Evolutionary conservation across 345 rosid species (phyloP).

Genomic region (Bruguiera sexangula): DNA sequence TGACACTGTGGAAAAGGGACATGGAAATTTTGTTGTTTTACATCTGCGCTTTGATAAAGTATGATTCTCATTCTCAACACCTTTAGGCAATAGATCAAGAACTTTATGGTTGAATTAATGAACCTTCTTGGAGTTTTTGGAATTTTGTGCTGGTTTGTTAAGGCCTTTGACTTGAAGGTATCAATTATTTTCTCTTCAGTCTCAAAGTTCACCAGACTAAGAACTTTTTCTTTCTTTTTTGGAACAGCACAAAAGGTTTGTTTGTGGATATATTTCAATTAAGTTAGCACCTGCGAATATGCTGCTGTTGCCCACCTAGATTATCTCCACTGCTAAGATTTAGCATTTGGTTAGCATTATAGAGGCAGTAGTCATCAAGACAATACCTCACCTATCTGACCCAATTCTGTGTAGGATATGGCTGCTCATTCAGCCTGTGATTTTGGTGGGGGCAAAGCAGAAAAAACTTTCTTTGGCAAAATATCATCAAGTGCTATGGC

Average conservation of each 20-base stretch:
- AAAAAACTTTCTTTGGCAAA: conserved; percentile 75
- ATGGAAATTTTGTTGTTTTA: conserved; percentile 73
- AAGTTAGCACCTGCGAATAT: too few species aligned
- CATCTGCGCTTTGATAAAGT: conserved; percentile 99
- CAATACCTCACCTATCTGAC: background rate
- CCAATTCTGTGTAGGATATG: conserved; percentile 61
- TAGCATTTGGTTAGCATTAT: background rate
- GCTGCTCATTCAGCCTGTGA: conserved; percentile 98
- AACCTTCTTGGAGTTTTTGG: background rate
- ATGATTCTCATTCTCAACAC: conserved; percentile 13
- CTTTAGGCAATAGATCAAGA: conserved; percentile 3
- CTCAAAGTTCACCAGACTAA: background rate
- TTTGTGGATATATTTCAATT: background rate
- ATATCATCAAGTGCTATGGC: conserved; percentile 85
- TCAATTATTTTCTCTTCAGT: background rate
- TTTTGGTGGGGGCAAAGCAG: conserved; percentile 97
- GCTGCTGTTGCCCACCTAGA: too few species aligned
- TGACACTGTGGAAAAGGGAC: conserved; percentile 34
- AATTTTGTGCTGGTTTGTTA: background rate
- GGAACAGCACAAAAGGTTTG: background rate
- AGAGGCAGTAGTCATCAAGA: background rate
- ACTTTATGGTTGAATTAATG: background rate
- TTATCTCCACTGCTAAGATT: too few species aligned
- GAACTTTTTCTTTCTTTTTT: background rate
- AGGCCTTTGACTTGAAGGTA: background rate